Conservation (phyloP, 345 rosid species). For the Citrus australasica region DNA sequence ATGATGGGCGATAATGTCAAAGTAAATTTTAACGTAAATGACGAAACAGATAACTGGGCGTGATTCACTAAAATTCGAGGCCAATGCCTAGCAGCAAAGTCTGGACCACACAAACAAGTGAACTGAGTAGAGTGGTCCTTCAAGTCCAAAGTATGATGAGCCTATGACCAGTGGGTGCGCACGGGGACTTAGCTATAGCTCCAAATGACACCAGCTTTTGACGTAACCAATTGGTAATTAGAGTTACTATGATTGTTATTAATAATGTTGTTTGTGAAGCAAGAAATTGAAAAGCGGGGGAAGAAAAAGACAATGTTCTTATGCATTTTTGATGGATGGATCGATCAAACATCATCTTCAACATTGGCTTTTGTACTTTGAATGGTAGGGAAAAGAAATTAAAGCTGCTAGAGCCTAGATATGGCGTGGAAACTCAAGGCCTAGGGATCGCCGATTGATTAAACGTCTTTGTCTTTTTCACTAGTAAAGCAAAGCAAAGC, state of each 20-base stretch:
- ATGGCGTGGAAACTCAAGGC: conserved; percentile 12
- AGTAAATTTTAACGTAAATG: conserved; percentile 4
- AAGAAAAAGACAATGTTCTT: background rate
- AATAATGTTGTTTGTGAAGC: background rate
- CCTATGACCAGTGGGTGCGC: background rate
- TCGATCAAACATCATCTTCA: background rate
- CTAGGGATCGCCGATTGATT: conserved; percentile 27
- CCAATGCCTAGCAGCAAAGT: conserved; percentile 3
- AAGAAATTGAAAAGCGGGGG: background rate
- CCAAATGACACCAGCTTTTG: background rate
- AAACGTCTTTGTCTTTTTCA: conserved; percentile 22
- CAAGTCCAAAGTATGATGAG: background rate
- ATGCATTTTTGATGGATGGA: background rate
- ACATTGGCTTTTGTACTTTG: background rate
- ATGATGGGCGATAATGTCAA: conserved; percentile 6
- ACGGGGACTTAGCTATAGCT: background rate
- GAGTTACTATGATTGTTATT: background rate
- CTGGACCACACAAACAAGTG: conserved; percentile 1
- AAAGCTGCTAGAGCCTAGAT: conserved; percentile 9
- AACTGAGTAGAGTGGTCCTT: background rate
- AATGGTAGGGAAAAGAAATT: background rate
- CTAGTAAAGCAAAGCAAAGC: conserved; percentile 28
- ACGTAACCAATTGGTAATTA: background rate
- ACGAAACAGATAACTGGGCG: conserved; percentile 10
- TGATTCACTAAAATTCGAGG: conserved; percentile 4